Base-by-base conservation (phyloP, 129 eudicot species). In the Flaveria ramosissima region DNA sequence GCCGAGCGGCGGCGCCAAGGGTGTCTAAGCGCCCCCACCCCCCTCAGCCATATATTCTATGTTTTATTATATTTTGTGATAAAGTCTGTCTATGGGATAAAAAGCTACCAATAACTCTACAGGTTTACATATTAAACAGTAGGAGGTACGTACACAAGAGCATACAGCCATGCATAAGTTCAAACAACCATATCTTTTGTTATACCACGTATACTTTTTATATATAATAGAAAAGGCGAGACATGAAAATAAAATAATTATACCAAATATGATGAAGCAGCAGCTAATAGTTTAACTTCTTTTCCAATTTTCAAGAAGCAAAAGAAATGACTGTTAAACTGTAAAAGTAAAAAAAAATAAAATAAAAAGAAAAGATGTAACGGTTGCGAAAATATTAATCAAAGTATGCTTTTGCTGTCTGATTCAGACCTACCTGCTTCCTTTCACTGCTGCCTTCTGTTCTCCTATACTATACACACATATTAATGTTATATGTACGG, bases 311-410 rank as follows among this genome's bases (percentile, higher is more conserved):
- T 52, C 11, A 15, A 23, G 72, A 62, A 71, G 83, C 45, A 48
- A 71, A 71, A 78, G 55, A 78, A 78, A 72, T 50, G 78, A 39
- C 56, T 62, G 83, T 71, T 71, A 79, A 63, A 50, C 78, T 15
- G 68, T 72, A 32, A 71, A 36, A 66, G 16, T 30, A 78, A 45
- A 2, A 45, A 45, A 45, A 45, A 9, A 59, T 47, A 30, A 47
- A 5, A 15, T 12, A n/a, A 19, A 48, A 20, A 9, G 1, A 45
- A 9, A 15, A 15, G 48, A 52, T 13, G 26, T 21, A 21, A 59
- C 24, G 13, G 50, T 75, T 62, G 46, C 32, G 11, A 47, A 12
- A 17, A 62, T n/a, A 75, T 47, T 17, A 10, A 17, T 68, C 5
- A 19, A 55, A 4, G 21, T 68, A 77, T 77, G 68, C 75, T 55